Evolutionary conservation across 495 filamentous ascomycete species (phyloP).

Genomic region (Glonium stellatum): DNA sequence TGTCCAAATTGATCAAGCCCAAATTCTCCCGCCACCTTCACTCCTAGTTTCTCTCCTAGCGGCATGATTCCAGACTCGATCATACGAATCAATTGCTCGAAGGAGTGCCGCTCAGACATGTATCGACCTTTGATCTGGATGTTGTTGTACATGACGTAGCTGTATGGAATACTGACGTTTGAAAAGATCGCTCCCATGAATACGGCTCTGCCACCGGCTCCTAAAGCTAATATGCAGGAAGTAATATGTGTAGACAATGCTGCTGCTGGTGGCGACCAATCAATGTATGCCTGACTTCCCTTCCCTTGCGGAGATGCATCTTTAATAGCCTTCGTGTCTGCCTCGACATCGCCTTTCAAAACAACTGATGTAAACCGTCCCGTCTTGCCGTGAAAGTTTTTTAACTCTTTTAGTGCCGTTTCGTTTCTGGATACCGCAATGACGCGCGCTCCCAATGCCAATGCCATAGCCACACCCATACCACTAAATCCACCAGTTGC

Average conservation of each 20-base stretch:
- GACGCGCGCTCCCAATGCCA: conserved; percentile 35
- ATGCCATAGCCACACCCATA: conserved; percentile 23
- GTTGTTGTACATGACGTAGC: conserved; percentile 22
- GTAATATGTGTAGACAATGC: conserved; percentile 1
- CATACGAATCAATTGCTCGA: not conserved
- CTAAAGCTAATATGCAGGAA: not conserved
- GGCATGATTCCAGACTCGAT: not conserved
- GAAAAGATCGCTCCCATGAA: conserved; percentile 17
- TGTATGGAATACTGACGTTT: not conserved
- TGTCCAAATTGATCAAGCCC: not conserved
- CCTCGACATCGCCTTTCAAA: not conserved
- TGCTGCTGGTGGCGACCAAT: conserved; percentile 4
- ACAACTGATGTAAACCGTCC: not conserved
- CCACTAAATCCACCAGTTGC: conserved; percentile 32
- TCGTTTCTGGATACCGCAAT: conserved; percentile 30
- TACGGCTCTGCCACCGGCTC: conserved; percentile 17
- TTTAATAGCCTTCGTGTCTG: not conserved
- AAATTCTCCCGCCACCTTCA: not conserved
- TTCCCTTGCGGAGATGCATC: not conserved
- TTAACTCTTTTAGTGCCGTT: conserved; percentile 13
- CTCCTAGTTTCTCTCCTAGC: not conserved
- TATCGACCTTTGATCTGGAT: conserved; percentile 35
- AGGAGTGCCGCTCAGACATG: conserved; percentile 32
- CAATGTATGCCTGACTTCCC: conserved; percentile 3
- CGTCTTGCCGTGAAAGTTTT: conserved; percentile 1